Percentiles rank a stretch among this genome's conserved stretches.
These are phyloP conservation scores for Yamadazyma atlantica DNA, from an alignment of 1,139 yeast genomes.

Conservation along the genomic window DNA sequence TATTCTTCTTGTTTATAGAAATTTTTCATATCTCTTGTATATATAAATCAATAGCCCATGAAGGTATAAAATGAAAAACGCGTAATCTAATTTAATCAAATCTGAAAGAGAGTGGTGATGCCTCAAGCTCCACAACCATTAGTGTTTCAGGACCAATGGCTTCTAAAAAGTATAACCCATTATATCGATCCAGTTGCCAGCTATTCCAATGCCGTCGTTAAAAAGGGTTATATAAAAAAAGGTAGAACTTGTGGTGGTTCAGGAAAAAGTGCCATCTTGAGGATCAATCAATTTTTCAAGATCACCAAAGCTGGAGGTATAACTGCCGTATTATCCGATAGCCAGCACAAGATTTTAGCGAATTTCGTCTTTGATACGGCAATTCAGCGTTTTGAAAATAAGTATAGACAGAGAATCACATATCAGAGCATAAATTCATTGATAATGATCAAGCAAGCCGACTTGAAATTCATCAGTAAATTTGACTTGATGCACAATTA, in stretches of 20 bases:
- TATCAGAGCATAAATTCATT: conserved; percentile 25
- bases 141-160: conserved; percentile 25
- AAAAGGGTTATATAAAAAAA: conserved; percentile 19
- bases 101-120: not conserved
- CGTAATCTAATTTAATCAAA: not conserved
- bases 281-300: conserved; percentile 26
- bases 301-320: conserved; percentile 21
- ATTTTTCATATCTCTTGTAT: not conserved
- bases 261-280: conserved; percentile 22
- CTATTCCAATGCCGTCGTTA: conserved; percentile 14
- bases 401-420: conserved; percentile 33
- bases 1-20: not conserved
- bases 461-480: conserved; percentile 22
- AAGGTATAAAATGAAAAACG: not conserved
- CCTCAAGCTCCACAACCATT: conserved; percentile 11
- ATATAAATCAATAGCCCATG: not conserved
- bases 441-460: conserved; percentile 26
- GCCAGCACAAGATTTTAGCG: conserved; percentile 29
- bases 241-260: not conserved
- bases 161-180: conserved; percentile 11
- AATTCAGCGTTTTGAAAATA: conserved; percentile 28
- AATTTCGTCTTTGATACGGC: conserved; percentile 29
- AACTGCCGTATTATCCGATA: conserved; percentile 33
- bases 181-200: not conserved
- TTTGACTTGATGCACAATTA: conserved; percentile 15